A percentile compares a stretch with the other conserved stretches of the same genome.
phyloP scores from a whole-genome alignment of 345 rosid species.

The Erodium maritimum region DNA sequence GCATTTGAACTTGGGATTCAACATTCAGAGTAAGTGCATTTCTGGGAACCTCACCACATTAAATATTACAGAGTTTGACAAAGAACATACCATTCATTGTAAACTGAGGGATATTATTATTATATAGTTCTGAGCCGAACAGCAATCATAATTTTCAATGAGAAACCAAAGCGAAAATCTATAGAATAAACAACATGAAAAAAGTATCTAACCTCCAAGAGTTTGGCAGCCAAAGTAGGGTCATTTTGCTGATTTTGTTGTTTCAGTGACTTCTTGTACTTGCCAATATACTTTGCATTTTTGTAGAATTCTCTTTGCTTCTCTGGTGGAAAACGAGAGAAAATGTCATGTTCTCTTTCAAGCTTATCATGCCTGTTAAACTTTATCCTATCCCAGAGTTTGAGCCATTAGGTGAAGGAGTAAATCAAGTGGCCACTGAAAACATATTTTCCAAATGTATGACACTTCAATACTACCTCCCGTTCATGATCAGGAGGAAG shows the following conservation, averaged over 20 bases:
- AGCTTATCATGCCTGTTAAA: no score
- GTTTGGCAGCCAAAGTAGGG: constrained; percentile 4
- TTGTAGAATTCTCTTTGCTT: constrained; percentile 64
- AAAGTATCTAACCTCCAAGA: constrained; percentile 19
- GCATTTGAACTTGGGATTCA: neutral
- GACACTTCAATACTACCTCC: no score
- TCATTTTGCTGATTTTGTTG: constrained; percentile 25
- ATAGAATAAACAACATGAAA: neutral
- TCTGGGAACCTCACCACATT: neutral
- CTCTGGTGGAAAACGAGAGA: constrained; percentile 28
- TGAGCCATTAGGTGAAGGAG: no score
- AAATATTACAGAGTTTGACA: no score
- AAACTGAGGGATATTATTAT: no score
- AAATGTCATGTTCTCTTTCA: neutral
- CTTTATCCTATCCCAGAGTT: no score
- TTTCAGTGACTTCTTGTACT: constrained; percentile 48
- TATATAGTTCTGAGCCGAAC: no score
- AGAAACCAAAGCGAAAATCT: neutral
- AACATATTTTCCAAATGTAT: no score
- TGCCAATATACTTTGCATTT: constrained; percentile 66
- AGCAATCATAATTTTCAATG: neutral
- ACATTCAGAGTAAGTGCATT: neutral
- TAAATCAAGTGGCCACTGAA: no score
- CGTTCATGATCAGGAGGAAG: no score
- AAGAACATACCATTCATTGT: no score